Conservation (phyloP, 352 stramenopile genomes). For the Pythium periplocum region DNA sequence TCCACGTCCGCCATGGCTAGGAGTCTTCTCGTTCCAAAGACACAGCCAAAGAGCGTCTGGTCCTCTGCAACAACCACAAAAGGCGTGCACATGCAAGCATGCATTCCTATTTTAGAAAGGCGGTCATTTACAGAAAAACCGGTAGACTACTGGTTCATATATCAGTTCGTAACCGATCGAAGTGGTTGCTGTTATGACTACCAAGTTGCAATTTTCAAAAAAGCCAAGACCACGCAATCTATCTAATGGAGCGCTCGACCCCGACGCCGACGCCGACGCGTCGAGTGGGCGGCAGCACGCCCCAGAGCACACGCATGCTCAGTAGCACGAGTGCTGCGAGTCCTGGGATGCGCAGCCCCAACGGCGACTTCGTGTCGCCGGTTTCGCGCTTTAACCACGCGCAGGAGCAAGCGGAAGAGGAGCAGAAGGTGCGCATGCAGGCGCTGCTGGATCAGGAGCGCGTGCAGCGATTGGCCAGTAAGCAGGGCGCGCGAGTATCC, state of each 20-base stretch:
- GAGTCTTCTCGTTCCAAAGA: not conserved
- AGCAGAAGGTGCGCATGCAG: constrained; percentile 27
- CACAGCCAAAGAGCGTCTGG: too few species aligned
- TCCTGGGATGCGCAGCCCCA: too few species aligned
- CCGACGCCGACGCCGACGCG: not conserved
- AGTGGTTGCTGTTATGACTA: not conserved
- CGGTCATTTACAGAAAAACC: too few species aligned
- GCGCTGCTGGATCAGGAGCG: constrained; percentile 13
- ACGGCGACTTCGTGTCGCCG: constrained; percentile 24
- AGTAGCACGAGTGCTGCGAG: too few species aligned
- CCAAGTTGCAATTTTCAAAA: constrained; percentile 21
- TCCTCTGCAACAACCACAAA: too few species aligned
- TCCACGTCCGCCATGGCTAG: constrained; percentile 7
- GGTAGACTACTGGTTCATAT: too few species aligned
- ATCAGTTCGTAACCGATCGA: too few species aligned
- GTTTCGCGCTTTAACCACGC: constrained; percentile 27
- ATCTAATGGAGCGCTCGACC: too few species aligned
- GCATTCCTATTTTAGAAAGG: too few species aligned
- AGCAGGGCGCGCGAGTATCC: constrained; percentile 6
- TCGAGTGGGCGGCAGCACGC: not conserved
- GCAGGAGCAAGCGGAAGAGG: constrained; percentile 13
- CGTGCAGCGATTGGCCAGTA: constrained; percentile 11
- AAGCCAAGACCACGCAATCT: too few species aligned
- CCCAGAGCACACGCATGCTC: too few species aligned
- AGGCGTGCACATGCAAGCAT: too few species aligned